Conservation (phyloP, 108 stramenopile species). For the Ochromonas danica region DNA sequence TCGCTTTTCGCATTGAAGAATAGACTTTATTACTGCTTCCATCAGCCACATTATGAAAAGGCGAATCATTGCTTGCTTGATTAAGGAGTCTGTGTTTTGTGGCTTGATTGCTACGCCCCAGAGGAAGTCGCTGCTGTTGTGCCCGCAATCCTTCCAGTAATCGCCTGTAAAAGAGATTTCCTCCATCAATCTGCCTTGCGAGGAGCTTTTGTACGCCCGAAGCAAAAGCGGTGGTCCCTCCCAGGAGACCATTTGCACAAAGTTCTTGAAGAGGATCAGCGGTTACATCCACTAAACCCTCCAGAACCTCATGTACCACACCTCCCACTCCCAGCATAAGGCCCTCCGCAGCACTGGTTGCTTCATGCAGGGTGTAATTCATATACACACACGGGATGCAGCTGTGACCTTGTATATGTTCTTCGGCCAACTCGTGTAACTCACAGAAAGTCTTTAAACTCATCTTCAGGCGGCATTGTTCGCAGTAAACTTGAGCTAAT, state of each 20-base stretch:
- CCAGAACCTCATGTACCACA: slow-evolving; percentile 34
- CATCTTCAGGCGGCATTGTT: slow-evolving; percentile 39
- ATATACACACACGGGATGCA: slow-evolving; percentile 4
- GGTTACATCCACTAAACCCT: slow-evolving; percentile 32
- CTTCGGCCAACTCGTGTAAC: slow-evolving; percentile 5
- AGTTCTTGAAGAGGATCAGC: slow-evolving; percentile 33
- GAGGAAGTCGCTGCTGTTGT: too few relatives aligned
- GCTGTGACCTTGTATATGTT: not conserved
- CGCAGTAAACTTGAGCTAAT: slow-evolving; percentile 19
- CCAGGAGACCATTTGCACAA: slow-evolving; percentile 29
- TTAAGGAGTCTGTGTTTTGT: not conserved
- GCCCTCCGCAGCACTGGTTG: slow-evolving; percentile 27
- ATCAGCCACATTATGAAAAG: too few relatives aligned
- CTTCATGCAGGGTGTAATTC: slow-evolving; percentile 34
- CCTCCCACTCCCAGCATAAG: slow-evolving; percentile 37
- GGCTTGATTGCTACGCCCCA: not conserved
- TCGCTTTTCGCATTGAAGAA: too few relatives aligned
- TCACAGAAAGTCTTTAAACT: slow-evolving; percentile 19
- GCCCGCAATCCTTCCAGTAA: not conserved
- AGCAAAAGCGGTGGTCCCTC: slow-evolving; percentile 21
- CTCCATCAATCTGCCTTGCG: not conserved
- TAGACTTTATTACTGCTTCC: too few relatives aligned
- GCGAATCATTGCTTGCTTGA: too few relatives aligned
- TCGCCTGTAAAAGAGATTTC: not conserved
- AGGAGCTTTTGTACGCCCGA: not conserved